Conservation (phyloP, 306 rosid genomes). For the Astragalus glycyphyllos region DNA sequence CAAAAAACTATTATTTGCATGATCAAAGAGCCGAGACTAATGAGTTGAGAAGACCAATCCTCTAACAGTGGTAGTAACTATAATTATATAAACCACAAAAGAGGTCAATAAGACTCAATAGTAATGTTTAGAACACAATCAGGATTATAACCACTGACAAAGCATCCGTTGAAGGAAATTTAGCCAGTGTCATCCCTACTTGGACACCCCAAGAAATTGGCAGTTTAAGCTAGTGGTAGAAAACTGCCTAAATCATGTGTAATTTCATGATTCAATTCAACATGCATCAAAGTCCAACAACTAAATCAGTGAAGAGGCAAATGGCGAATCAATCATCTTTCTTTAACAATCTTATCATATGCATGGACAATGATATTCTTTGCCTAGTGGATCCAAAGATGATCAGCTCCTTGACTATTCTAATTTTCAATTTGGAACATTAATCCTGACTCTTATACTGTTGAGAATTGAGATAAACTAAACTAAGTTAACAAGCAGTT, state of each 20-base stretch:
- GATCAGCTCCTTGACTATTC: background rate
- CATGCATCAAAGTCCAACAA: constrained; percentile 10
- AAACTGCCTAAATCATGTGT: constrained; percentile 7
- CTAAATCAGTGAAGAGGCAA: constrained; percentile 5
- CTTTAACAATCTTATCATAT: constrained; percentile 12
- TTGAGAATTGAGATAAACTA: constrained; percentile 7
- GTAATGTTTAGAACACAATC: constrained; percentile 22
- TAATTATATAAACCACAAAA: constrained; percentile 17
- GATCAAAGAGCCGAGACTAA: constrained; percentile 30
- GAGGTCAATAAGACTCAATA: background rate
- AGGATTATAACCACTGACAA: constrained; percentile 21
- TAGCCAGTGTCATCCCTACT: background rate
- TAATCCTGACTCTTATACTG: background rate
- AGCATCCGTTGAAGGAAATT: constrained; percentile 27
- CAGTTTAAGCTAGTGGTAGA: constrained; percentile 21
- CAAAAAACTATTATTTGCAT: background rate
- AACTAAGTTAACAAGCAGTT: too few species aligned
- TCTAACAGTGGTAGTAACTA: constrained; percentile 11
- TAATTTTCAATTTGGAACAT: constrained; percentile 16
- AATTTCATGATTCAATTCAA: constrained; percentile 14
- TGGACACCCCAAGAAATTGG: constrained; percentile 15
- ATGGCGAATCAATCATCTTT: constrained; percentile 4
- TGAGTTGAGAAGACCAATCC: constrained; percentile 17
- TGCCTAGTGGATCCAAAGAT: constrained; percentile 9
- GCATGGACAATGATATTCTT: constrained; percentile 18